Evolutionary conservation across 176 grass and related monocot species (phyloP), one percentile per base, ranked within the genome.

Genomic region (Alopecurus myosuroides): DNA sequence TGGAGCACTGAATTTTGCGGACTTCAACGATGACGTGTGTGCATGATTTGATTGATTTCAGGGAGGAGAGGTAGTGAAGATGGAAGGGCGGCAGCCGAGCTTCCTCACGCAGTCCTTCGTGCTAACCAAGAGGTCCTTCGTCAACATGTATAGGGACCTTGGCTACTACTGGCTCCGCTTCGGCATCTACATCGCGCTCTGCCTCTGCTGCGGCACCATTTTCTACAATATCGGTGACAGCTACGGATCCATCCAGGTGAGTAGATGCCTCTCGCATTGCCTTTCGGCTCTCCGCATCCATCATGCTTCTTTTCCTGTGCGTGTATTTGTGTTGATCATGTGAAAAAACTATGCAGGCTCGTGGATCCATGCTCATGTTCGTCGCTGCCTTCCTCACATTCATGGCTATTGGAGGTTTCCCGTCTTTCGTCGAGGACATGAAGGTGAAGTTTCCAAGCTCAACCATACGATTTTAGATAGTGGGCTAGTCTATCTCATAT

Each of bases 401-500:
- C 77, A 99, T 99, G 94, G 89, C 94, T 18, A 99, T 99, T 26
- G 94, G 97, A 30, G 97, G 97, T n/a, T 99, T 99, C 74, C 94
- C 97, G 20, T 99, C 94, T 8, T 99, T 99, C 82, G 94, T 96
- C 1, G 97, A 99, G 90, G 97, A 99, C 79, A 99, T 99, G 94
- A 99, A 99, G 91, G 94, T 97, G 12, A 69, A 15, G 51, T 58
- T 13, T 13, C 11, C 33, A 49, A 22, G 31, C 56, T 56, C n/a
- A 4, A 76, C 7, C 15, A 15, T 37, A 67, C 3, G 34, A 72
- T 0, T 58, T 58, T 62, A 60, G 3, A 5, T 33, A 45, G n/a
- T n/a, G n/a, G 34, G 7, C 28, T 6, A 10, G 1, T 6, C 20
- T 5, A 15, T 25, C 22, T 42, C 22, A 42, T n/a, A 0, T 68